These are phyloP conservation scores for Tylopilus plumbeoviolaceoides DNA, from an alignment of 768 basidiomycete species.

Conservation along the genomic window DNA sequence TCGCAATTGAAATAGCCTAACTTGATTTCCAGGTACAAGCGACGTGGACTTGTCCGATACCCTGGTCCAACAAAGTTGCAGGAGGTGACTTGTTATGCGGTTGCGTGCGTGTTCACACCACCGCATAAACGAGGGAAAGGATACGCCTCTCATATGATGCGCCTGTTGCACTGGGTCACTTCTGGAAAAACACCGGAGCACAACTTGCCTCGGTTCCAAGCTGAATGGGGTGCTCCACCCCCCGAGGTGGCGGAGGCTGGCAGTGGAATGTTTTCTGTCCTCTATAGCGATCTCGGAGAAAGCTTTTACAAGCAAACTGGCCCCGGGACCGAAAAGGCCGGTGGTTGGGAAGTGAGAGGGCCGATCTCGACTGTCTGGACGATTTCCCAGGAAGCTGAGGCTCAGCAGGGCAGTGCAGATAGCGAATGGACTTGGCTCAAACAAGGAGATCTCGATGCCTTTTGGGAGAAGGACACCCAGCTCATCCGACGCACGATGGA, in stretches of 20 bases:
- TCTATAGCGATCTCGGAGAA: slow-evolving; percentile 52
- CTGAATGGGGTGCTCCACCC: slow-evolving; percentile 43
- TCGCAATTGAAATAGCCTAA: not conserved
- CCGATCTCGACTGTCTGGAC: slow-evolving; percentile 42
- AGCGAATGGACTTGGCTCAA: slow-evolving; percentile 31
- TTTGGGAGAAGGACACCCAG: slow-evolving; percentile 41
- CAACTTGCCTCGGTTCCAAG: slow-evolving; percentile 36
- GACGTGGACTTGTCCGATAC: slow-evolving; percentile 31
- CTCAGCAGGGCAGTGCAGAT: not conserved
- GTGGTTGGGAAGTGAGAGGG: too few relatives aligned
- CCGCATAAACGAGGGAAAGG: slow-evolving; percentile 46
- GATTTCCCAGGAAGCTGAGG: slow-evolving; percentile 17
- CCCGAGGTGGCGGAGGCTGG: slow-evolving; percentile 30
- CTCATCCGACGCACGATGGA: slow-evolving; percentile 34
- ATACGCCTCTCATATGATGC: slow-evolving; percentile 54
- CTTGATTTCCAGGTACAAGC: slow-evolving; percentile 29
- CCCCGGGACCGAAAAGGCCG: too few relatives aligned
- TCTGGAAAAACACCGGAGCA: slow-evolving; percentile 29
- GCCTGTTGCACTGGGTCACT: slow-evolving; percentile 52
- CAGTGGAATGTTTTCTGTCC: slow-evolving; percentile 42
- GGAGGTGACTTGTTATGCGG: slow-evolving; percentile 43
- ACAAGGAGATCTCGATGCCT: slow-evolving; percentile 30
- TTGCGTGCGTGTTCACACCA: slow-evolving; percentile 58
- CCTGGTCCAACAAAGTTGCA: slow-evolving; percentile 20
- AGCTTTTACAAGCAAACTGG: slow-evolving; percentile 12